Evolutionary conservation across 495 filamentous ascomycete species (phyloP).

Genomic region (Hypoxylon fragiforme): DNA sequence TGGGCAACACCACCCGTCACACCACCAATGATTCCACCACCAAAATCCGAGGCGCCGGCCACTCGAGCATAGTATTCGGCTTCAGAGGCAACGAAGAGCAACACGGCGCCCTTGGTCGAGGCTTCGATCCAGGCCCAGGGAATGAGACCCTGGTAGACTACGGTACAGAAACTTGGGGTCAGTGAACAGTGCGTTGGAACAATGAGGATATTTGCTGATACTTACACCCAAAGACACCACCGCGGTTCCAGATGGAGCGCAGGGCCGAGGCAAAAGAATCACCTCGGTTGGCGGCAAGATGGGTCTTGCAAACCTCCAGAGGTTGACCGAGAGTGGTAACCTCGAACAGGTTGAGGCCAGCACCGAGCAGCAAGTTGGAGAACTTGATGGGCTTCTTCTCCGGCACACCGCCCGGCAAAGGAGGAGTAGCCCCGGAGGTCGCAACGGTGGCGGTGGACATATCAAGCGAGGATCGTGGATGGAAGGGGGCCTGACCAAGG

Average conservation of each 20-base stretch:
- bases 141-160: slow-evolving; percentile 99
- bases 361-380: slow-evolving; percentile 95
- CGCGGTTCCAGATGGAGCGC: slow-evolving; percentile 86
- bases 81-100: slow-evolving; percentile 98
- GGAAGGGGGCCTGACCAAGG: slow-evolving; percentile 90
- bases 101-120: slow-evolving; percentile 97
- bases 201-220: slow-evolving; percentile 28
- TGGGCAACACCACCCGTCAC: slow-evolving; percentile 95
- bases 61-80: slow-evolving; percentile 88
- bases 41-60: slow-evolving; percentile 82
- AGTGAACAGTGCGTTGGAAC: neutral
- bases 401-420: slow-evolving; percentile 55
- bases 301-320: slow-evolving; percentile 98
- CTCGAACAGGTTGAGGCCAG: slow-evolving; percentile 97
- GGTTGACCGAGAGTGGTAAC: slow-evolving; percentile 83
- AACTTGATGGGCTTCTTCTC: slow-evolving; percentile 99
- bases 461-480: slow-evolving; percentile 48
- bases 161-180: slow-evolving; percentile 9
- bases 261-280: slow-evolving; percentile 85
- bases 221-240: slow-evolving; percentile 94
- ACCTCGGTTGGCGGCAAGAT: slow-evolving; percentile 94
- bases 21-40: slow-evolving; percentile 85
- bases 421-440: slow-evolving; percentile 57
- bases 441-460: slow-evolving; percentile 63
- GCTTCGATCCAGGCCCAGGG: slow-evolving; percentile 99